Conservation (phyloP, 2,329 filamentous ascomycete species). For the Colletotrichum sansevieriae region DNA sequence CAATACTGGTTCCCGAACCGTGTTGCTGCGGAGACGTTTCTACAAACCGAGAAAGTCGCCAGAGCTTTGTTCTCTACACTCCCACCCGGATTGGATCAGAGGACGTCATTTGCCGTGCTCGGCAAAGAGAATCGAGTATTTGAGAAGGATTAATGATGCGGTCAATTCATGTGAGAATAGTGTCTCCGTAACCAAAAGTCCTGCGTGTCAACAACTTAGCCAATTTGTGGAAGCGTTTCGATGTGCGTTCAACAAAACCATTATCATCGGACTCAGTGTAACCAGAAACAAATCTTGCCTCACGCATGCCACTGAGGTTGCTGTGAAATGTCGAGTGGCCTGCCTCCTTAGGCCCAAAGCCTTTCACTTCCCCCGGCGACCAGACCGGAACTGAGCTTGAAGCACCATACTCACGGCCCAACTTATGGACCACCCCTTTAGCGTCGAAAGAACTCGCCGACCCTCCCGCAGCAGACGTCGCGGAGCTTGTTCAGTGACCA, state of each 20-base stretch:
- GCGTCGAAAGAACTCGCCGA: background rate
- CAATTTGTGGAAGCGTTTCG: too few relatives aligned
- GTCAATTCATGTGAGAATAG: too few relatives aligned
- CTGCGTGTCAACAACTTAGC: too few relatives aligned
- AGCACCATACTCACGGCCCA: background rate
- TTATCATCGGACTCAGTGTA: too few relatives aligned
- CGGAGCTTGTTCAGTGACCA: background rate
- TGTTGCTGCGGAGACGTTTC: background rate
- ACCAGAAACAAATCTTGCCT: too few relatives aligned
- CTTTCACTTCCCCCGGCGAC: background rate
- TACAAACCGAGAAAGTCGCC: background rate
- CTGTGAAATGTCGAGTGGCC: too few relatives aligned
- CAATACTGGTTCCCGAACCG: conserved; percentile 21
- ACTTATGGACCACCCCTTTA: conserved; percentile 1
- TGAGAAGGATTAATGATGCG: background rate
- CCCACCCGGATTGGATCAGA: background rate
- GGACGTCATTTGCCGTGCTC: conserved; percentile 3
- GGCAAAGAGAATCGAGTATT: conserved; percentile 10
- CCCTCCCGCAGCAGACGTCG: background rate
- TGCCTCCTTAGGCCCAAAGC: background rate
- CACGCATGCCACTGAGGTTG: too few relatives aligned
- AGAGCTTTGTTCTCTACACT: background rate
- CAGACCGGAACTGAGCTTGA: background rate
- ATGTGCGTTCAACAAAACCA: too few relatives aligned
- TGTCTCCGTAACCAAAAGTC: too few relatives aligned